Conservation (phyloP, 352 stramenopile species). For the Aphanomyces cochlioides region DNA sequence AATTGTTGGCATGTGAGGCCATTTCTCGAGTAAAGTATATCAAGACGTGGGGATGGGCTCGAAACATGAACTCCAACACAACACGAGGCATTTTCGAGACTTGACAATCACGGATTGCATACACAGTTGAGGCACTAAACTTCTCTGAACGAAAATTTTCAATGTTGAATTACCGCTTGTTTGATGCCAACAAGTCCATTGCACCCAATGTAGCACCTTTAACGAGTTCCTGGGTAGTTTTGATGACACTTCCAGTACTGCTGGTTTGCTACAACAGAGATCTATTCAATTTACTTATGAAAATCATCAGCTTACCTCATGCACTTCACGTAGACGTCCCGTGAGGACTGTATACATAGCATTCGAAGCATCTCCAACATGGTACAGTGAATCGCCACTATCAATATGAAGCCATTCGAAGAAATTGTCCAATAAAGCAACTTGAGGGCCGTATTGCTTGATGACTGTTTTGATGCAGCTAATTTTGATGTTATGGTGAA, state of each 20-base stretch:
- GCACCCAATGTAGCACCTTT: constrained; percentile 71
- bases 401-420: constrained; percentile 84
- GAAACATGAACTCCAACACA: constrained; percentile 84
- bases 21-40: constrained; percentile 69
- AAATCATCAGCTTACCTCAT: constrained; percentile 49
- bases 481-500: neutral
- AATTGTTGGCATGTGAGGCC: constrained; percentile 10
- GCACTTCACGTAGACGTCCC: constrained; percentile 66
- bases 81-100: constrained; percentile 84
- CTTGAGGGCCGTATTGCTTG: constrained; percentile 64
- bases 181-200: constrained; percentile 76
- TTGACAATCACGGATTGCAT: constrained; percentile 80
- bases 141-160: neutral
- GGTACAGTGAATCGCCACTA: constrained; percentile 73
- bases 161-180: constrained; percentile 35
- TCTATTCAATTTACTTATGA: neutral
- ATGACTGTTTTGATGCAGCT: constrained; percentile 59
- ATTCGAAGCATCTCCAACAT: constrained; percentile 70
- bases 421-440: constrained; percentile 67
- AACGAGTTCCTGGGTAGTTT: constrained; percentile 78
- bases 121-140: constrained; percentile 66
- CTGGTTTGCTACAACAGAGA: constrained; percentile 25
- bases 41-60: constrained; percentile 55
- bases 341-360: constrained; percentile 80
- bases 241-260: constrained; percentile 50